Conservation (phyloP, 352 stramenopile genomes). For the Globisporangium canariense region DNA sequence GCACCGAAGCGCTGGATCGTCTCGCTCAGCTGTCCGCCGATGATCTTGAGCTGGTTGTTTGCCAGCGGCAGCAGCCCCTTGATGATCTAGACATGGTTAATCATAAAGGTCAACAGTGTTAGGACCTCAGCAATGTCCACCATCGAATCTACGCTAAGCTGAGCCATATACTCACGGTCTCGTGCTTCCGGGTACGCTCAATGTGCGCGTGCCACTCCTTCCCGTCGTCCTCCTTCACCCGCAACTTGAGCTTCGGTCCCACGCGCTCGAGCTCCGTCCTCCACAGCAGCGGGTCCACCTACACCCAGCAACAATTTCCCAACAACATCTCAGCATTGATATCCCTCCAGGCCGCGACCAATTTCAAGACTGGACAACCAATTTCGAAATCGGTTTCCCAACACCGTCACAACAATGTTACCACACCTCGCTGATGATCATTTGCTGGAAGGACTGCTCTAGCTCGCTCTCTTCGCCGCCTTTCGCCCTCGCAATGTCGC, state of each 20-base stretch:
- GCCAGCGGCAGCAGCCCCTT: constrained; percentile 50
- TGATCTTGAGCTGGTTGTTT: constrained; percentile 57
- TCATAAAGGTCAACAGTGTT: background rate
- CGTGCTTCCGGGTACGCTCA: constrained; percentile 71
- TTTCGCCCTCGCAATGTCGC: constrained; percentile 42
- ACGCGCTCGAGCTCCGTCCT: constrained; percentile 85
- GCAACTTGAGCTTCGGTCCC: constrained; percentile 63
- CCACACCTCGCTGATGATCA: constrained; percentile 68
- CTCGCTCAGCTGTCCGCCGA: constrained; percentile 55
- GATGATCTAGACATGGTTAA: constrained; percentile 30
- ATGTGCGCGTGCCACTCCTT: constrained; percentile 85
- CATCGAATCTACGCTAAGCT: background rate
- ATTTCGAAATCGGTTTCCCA: too few species aligned
- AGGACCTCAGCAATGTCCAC: background rate
- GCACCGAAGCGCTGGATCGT: constrained; percentile 53
- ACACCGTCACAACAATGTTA: background rate
- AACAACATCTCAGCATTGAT: background rate
- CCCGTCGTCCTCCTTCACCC: constrained; percentile 46
- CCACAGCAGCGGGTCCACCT: constrained; percentile 75
- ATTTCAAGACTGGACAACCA: too few species aligned
- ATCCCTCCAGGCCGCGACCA: background rate
- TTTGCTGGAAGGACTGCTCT: constrained; percentile 79
- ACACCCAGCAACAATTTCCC: constrained; percentile 1
- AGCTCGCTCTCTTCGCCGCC: constrained; percentile 46
- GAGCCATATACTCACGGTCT: constrained; percentile 24